Percentiles rank a stretch among this genome's conserved stretches.
Conservation (phyloP, 192 early-diverging fungal species). For the Gonapodya prolifera region DNA sequence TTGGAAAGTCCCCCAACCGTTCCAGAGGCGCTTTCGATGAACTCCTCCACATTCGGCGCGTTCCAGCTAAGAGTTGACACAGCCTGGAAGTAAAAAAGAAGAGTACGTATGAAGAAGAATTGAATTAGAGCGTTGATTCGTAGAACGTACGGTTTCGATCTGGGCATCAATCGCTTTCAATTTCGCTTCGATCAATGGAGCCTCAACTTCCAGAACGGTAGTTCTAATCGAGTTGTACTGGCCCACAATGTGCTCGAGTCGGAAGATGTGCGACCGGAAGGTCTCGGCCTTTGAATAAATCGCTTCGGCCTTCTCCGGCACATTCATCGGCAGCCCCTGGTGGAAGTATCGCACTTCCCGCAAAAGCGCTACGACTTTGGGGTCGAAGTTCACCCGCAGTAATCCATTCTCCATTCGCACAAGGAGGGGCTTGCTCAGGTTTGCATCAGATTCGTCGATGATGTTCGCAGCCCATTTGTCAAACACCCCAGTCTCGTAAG, state of each 20-base stretch:
- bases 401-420: conserved; percentile 20
- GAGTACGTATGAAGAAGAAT: no score
- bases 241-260: conserved; percentile 38
- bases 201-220: conserved; percentile 42
- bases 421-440: conserved; percentile 42
- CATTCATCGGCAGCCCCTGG: not conserved
- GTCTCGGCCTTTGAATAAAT: conserved; percentile 45
- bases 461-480: conserved; percentile 38
- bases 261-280: conserved; percentile 46
- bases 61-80: conserved; percentile 46
- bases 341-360: conserved; percentile 52
- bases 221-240: conserved; percentile 43
- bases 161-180: conserved; percentile 37
- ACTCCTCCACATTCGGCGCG: conserved; percentile 32
- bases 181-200: conserved; percentile 37
- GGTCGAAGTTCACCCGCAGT: conserved; percentile 51
- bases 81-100: conserved; percentile 13
- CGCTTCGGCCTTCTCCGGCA: conserved; percentile 28
- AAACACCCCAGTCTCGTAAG: conserved; percentile 33
- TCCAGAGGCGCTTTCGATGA: conserved; percentile 29
- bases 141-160: conserved; percentile 19
- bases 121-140: no score
- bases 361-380: conserved; percentile 51
- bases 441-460: conserved; percentile 46
- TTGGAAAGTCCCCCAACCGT: conserved; percentile 39